A percentile compares a stretch with the other conserved stretches of the same genome.
Evolutionary conservation across 179 eudicot species (phyloP).

Genomic region (Drosera spatulata): DNA sequence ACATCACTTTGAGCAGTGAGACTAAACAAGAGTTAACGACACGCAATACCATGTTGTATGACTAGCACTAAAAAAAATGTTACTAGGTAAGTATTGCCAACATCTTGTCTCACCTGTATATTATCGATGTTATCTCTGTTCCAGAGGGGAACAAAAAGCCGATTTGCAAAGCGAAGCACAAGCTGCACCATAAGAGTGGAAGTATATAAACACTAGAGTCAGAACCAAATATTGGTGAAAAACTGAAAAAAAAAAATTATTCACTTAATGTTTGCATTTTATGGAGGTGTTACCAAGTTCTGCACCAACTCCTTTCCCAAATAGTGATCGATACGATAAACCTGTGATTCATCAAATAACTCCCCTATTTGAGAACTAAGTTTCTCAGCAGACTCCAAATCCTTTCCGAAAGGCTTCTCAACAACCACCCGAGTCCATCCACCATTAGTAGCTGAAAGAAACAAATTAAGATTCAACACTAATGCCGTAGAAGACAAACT

Average conservation of each 20-base stretch:
- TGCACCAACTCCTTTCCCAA: slow-evolving; percentile 99
- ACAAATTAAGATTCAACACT: background rate
- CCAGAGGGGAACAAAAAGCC: slow-evolving; percentile 89
- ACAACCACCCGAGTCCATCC: slow-evolving; percentile 98
- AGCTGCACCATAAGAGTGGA: slow-evolving; percentile 39
- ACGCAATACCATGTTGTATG: no score
- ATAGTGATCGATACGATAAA: slow-evolving; percentile 98
- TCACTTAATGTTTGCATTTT: background rate
- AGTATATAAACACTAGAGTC: slow-evolving; percentile 7
- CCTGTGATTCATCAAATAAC: slow-evolving; percentile 85
- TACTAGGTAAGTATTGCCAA: background rate
- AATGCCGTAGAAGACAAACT: background rate
- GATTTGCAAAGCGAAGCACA: slow-evolving; percentile 97
- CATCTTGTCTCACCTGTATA: slow-evolving; percentile 48
- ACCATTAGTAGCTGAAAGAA: slow-evolving; percentile 68
- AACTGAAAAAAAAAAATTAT: slow-evolving; percentile 1
- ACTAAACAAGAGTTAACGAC: no score
- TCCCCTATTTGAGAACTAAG: slow-evolving; percentile 89
- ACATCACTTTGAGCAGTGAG: no score
- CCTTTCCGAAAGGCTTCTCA: slow-evolving; percentile 98
- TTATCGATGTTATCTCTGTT: slow-evolving; percentile 90
- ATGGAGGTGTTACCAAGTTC: slow-evolving; percentile 57
- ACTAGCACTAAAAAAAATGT: no score
- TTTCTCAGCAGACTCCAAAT: slow-evolving; percentile 79
- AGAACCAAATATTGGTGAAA: background rate